Evolutionary conservation across 2,329 filamentous ascomycete species (phyloP).

Genomic region (Ophiocordyceps camponoti-saundersi): DNA sequence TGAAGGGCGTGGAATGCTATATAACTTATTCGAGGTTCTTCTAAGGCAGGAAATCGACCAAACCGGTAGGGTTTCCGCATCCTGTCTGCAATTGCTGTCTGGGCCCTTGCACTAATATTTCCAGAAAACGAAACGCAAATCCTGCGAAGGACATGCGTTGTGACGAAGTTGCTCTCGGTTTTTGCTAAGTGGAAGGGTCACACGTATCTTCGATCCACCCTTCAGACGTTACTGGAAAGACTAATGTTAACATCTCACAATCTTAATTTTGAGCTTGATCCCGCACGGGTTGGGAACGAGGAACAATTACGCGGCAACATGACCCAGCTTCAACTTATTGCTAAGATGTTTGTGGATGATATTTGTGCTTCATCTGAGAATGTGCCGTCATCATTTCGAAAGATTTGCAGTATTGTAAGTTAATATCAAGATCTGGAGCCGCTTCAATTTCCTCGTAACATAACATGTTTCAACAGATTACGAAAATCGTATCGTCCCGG

Average conservation of each 20-base stretch:
- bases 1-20: conserved; percentile 45
- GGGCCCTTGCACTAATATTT: conserved; percentile 3
- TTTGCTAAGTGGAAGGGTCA: conserved; percentile 58
- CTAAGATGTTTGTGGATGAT: conserved; percentile 55
- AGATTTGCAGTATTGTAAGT: conserved; percentile 49
- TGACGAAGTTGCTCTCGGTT: conserved; percentile 56
- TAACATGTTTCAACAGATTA: conserved; percentile 26
- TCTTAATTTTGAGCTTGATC: conserved; percentile 51
- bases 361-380: conserved; percentile 45
- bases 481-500: conserved; percentile 40
- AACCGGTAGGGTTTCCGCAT: conserved; percentile 25
- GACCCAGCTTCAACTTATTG: conserved; percentile 46
- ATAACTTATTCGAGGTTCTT: conserved; percentile 45
- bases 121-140: conserved; percentile 51
- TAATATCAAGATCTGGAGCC: not conserved
- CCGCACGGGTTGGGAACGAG: conserved; percentile 37
- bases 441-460: not conserved
- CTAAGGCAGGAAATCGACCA: conserved; percentile 54
- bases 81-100: not conserved
- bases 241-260: conserved; percentile 51
- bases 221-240: conserved; percentile 50
- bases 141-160: conserved; percentile 49
- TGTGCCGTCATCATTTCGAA: conserved; percentile 47
- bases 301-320: conserved; percentile 52
- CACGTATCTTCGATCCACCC: conserved; percentile 42